Evolutionary conservation across 495 filamentous ascomycete genomes (phyloP).

Genomic region (Xylaria palmicola): DNA sequence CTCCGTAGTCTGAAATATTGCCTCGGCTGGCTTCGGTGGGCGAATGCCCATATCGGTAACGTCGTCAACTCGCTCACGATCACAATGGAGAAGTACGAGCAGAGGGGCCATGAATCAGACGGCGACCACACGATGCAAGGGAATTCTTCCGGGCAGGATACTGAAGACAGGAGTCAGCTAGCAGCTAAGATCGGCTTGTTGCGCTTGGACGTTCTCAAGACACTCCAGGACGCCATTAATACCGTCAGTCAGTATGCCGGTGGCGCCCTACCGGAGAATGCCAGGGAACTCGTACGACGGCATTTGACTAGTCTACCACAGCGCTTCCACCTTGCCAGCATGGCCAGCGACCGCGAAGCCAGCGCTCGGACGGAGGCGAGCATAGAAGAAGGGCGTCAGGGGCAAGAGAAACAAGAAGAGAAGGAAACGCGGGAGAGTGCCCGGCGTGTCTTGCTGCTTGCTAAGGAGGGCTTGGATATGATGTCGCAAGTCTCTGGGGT

Average conservation of each 20-base stretch:
- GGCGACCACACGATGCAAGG: conserved; percentile 22
- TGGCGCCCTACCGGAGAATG: conserved; percentile 81
- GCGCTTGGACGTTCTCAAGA: conserved; percentile 70
- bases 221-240: conserved; percentile 72
- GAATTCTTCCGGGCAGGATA: conserved; percentile 21
- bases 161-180: conserved; percentile 39
- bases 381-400: conserved; percentile 24
- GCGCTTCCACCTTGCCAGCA: conserved; percentile 61
- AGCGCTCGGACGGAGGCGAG: conserved; percentile 35
- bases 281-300: conserved; percentile 68
- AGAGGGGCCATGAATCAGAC: conserved; percentile 21
- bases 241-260: conserved; percentile 82
- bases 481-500: conserved; percentile 79
- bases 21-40: conserved; percentile 70
- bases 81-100: conserved; percentile 75
- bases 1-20: conserved; percentile 74
- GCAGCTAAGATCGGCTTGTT: conserved; percentile 64
- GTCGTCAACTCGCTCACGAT: conserved; percentile 66
- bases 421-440: conserved; percentile 51
- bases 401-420: conserved; percentile 30
- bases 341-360: conserved; percentile 38
- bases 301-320: conserved; percentile 78
- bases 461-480: conserved; percentile 85
- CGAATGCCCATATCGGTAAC: conserved; percentile 70
- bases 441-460: conserved; percentile 72